A percentile compares a stretch with the other conserved stretches of the same genome.
Evolutionary conservation across 169 alveolate genomes (phyloP).

Genomic region (Besnoitia besnoiti): DNA sequence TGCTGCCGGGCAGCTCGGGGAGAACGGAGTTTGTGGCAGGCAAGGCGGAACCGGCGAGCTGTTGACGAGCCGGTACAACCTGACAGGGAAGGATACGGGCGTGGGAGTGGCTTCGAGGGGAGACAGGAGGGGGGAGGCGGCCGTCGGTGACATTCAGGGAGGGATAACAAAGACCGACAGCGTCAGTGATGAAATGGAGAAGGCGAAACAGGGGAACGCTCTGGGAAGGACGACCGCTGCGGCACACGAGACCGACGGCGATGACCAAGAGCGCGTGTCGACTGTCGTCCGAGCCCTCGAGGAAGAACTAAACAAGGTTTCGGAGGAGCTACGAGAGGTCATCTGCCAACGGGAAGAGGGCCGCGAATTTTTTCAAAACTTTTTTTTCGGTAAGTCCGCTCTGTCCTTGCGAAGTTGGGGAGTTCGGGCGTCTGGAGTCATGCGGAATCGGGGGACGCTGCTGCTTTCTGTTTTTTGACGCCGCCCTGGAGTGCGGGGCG

Average conservation of each 20-base stretch:
- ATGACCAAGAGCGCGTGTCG: not conserved
- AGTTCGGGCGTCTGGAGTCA: not conserved
- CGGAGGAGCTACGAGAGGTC: constrained; percentile 36
- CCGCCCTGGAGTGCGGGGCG: no score
- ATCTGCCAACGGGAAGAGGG: constrained; percentile 3
- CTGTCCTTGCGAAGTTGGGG: not conserved
- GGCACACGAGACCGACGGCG: not conserved
- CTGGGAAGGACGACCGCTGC: no score
- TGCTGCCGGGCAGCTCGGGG: no score
- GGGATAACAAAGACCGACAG: not conserved
- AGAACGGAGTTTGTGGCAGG: no score
- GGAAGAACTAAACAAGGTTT: not conserved
- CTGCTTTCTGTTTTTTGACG: no score
- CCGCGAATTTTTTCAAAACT: not conserved
- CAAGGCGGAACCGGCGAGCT: not conserved
- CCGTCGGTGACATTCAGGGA: not conserved
- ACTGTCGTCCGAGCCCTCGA: not conserved
- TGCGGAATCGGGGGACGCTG: no score
- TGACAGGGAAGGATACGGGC: not conserved
- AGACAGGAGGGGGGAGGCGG: not conserved
- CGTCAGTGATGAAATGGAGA: not conserved
- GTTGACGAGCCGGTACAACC: not conserved
- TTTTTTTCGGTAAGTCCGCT: not conserved
- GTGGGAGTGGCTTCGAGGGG: not conserved
- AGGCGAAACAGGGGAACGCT: not conserved